Conservation (phyloP, 2,329 filamentous ascomycete genomes). For the Macrophomina tecta region DNA sequence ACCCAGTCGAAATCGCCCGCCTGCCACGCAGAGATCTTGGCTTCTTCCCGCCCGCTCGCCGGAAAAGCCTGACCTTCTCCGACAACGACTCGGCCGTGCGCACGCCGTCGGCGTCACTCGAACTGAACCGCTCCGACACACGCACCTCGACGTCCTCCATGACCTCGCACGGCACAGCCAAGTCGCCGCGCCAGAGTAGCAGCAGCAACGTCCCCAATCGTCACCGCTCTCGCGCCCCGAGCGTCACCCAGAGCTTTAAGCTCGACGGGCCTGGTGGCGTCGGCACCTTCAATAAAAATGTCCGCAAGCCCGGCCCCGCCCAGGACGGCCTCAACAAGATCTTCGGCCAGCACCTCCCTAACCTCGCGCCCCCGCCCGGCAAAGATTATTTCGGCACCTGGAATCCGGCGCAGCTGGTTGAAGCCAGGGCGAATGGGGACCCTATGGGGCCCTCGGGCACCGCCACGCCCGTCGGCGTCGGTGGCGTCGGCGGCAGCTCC, state of each 20-base stretch:
- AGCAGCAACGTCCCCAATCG: slow-evolving; percentile 45
- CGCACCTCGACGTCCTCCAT: slow-evolving; percentile 39
- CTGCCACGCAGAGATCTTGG: slow-evolving; percentile 81
- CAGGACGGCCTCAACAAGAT: slow-evolving; percentile 84
- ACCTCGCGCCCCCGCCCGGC: slow-evolving; percentile 67
- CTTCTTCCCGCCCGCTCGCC: slow-evolving; percentile 88
- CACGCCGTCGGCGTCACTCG: slow-evolving; percentile 71
- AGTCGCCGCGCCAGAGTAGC: slow-evolving; percentile 47
- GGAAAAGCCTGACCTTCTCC: slow-evolving; percentile 79
- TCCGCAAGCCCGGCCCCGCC: slow-evolving; percentile 78
- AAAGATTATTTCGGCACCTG: slow-evolving; percentile 58
- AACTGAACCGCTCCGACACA: slow-evolving; percentile 58
- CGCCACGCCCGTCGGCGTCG: slow-evolving; percentile 29
- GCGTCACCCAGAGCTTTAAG: slow-evolving; percentile 51
- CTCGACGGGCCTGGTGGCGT: slow-evolving; percentile 87
- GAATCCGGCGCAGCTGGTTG: slow-evolving; percentile 40
- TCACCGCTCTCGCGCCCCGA: slow-evolving; percentile 41
- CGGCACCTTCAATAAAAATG: slow-evolving; percentile 75
- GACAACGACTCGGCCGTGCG: slow-evolving; percentile 53
- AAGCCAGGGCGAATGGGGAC: slow-evolving; percentile 30
- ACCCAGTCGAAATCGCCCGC: slow-evolving; percentile 83
- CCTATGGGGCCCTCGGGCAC: slow-evolving; percentile 38
- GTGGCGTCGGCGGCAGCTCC: slow-evolving; percentile 24
- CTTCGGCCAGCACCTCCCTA: slow-evolving; percentile 82
- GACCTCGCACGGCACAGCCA: slow-evolving; percentile 41